Evolutionary conservation across 148 eudicot genomes (phyloP), one percentile per base, ranked within the genome.

Genomic region (Diospyros kaki): DNA sequence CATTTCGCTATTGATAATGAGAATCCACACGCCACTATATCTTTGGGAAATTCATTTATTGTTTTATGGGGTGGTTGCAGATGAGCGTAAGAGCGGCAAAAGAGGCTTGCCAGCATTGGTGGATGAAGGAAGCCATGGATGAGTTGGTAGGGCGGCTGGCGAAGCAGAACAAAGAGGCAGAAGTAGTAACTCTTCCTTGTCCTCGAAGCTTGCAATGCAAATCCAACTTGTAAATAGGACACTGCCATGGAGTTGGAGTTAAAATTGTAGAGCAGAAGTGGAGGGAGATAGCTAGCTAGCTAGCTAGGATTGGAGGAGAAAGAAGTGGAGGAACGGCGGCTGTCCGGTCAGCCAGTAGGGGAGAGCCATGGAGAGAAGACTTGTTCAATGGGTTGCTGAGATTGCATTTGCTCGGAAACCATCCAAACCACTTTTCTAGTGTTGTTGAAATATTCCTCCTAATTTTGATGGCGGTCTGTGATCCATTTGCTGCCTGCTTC

Each of bases 61-160:
- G 28, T 28, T 28, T 28, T 38, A 3, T 10, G 5, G 12, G 48
- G 6, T 13, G 1, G 60, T 4, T 53, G 81, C 73, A 86, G 89
- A 84, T 84, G 84, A 81, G 50, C 1, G 82, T 79, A 58, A 75
- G 48, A 0, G 80, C 80, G 59, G 90, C 90, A 1, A 84, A 68
- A 69, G 83, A 84, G 68, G 83, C 73, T 51, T 87, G 90, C 52
- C 65, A 75, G 6, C 71, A 83, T 52, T 71, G 60, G 81, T 87
- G 90, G 90, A 87, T 87, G 90, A 87, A 81, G 66, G 88, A 84
- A 74, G 90, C 90, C 66, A 73, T 87, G 38, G 88, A 84, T 43
- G 68, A 2, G 55, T 69, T 86, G 10, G 85, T 80, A 15, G 48
- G 68, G 28, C 74, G 86, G 40, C 77, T 86, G 0, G 45, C 28